phyloP scores from a whole-genome alignment of 441 rosid genomes.

The Pelargonium fulgidum region DNA sequence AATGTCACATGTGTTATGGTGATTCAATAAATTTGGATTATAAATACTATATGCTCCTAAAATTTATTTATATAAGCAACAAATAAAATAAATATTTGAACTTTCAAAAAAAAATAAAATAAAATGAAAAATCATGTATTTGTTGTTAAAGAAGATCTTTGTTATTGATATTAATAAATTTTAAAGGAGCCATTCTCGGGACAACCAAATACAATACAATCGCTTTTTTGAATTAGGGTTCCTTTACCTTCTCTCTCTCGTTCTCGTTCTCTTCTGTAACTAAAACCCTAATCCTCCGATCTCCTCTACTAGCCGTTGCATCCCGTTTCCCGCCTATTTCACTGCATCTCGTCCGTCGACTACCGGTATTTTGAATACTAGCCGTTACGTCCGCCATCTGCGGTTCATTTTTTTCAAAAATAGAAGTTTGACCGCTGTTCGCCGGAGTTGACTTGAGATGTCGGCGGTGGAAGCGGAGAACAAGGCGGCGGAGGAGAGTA shows the following conservation, averaged over 20 bases:
- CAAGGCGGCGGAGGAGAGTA: conserved; percentile 33
- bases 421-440: conserved; percentile 11
- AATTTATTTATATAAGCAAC: no score
- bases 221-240: conserved; percentile 42
- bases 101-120: no score
- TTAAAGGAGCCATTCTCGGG: conserved; percentile 26
- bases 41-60: no score
- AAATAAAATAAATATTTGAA: no score
- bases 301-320: conserved; percentile 44
- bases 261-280: neutral
- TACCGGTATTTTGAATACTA: conserved; percentile 30
- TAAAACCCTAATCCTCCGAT: conserved; percentile 28
- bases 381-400: conserved; percentile 43
- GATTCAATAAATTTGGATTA: no score
- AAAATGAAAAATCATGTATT: no score
- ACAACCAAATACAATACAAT: conserved; percentile 24
- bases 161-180: no score
- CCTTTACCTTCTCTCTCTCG: conserved; percentile 12
- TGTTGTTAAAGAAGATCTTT: no score
- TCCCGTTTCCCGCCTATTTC: conserved; percentile 63
- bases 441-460: conserved; percentile 34
- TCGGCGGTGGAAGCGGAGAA: conserved; percentile 44
- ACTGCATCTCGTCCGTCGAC: conserved; percentile 23
- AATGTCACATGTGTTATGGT: no score
- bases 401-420: neutral